A percentile compares a stretch with the other conserved stretches of the same genome.
Conservation (phyloP, 176 grass and related monocot genomes). For the Lolium perenne region DNA sequence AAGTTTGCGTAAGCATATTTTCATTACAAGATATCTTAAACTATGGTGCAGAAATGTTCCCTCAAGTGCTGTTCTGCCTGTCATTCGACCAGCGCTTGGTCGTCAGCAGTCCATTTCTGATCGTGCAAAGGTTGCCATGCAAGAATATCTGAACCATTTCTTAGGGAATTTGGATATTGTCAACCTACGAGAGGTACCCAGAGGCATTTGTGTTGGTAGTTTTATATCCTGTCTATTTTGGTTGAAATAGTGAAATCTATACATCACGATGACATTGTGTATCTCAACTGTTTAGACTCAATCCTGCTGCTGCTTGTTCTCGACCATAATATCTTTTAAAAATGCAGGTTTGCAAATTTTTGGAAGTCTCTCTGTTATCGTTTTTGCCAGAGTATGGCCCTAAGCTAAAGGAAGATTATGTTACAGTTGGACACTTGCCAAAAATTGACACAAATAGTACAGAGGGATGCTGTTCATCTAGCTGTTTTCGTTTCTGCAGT, state of each 20-base stretch:
- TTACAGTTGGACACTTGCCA: constrained; percentile 86
- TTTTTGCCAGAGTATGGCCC: constrained; percentile 93
- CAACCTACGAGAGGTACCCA: constrained; percentile 81
- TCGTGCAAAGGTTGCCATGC: constrained; percentile 87
- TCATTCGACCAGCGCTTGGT: constrained; percentile 86
- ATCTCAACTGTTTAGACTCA: no score
- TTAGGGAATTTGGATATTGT: constrained; percentile 95
- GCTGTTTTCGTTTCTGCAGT: constrained; percentile 59
- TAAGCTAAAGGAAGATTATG: constrained; percentile 93
- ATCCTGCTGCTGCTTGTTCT: no score
- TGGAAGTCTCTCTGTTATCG: constrained; percentile 90
- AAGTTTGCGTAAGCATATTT: no score
- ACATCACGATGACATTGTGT: no score
- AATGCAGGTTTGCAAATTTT: constrained; percentile 90
- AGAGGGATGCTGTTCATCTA: constrained; percentile 70
- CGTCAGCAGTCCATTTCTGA: constrained; percentile 91
- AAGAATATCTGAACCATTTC: constrained; percentile 96
- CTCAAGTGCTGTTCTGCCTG: constrained; percentile 92
- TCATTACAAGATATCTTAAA: constrained; percentile 5
- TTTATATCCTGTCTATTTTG: no score
- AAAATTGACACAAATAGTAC: constrained; percentile 71
- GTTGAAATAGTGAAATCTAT: background rate
- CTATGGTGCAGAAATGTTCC: constrained; percentile 88
- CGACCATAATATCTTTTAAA: constrained; percentile 18
- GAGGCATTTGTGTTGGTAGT: no score